phyloP scores from a whole-genome alignment of 2,329 filamentous ascomycete species.

The Verruconis gallopava region DNA sequence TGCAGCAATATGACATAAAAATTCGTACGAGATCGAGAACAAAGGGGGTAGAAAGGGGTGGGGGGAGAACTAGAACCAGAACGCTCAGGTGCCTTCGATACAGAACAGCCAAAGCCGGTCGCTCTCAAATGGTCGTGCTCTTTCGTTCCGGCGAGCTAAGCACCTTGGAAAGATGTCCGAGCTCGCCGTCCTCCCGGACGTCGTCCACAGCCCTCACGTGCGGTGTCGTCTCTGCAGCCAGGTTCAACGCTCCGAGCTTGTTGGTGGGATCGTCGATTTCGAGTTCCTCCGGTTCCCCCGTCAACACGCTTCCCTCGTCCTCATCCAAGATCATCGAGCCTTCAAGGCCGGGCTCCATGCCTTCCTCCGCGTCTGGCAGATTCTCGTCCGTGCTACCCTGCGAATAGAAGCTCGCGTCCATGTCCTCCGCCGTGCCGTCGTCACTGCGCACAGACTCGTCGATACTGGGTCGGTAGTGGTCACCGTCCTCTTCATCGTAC shows the following conservation, averaged over 20 bases:
- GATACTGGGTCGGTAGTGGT: conserved; percentile 9
- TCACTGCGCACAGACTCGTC: conserved; percentile 4
- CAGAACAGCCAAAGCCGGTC: too few species aligned
- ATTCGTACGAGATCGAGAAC: too few species aligned
- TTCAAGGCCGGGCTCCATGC: conserved; percentile 5
- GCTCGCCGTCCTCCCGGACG: conserved; percentile 5
- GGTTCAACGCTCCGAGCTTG: conserved; percentile 6
- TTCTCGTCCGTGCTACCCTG: conserved; percentile 2
- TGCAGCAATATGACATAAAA: too few species aligned
- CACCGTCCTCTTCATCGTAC: conserved; percentile 14
- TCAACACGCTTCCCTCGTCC: conserved; percentile 6
- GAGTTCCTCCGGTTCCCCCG: background rate
- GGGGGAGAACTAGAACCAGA: too few species aligned
- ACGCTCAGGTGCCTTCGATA: too few species aligned
- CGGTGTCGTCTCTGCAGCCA: conserved; percentile 5
- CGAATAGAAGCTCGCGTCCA: conserved; percentile 11
- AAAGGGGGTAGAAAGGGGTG: too few species aligned
- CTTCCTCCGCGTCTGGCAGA: conserved; percentile 5
- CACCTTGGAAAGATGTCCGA: conserved; percentile 7
- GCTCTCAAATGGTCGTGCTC: too few species aligned
- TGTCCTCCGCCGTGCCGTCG: conserved; percentile 6
- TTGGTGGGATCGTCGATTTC: conserved; percentile 6
- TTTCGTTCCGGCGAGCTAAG: conserved; percentile 4
- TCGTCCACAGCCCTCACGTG: background rate
- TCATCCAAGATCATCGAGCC: conserved; percentile 10